Base-by-base conservation (phyloP, 495 filamentous ascomycete genomes). In the Podospora fimiseda region DNA sequence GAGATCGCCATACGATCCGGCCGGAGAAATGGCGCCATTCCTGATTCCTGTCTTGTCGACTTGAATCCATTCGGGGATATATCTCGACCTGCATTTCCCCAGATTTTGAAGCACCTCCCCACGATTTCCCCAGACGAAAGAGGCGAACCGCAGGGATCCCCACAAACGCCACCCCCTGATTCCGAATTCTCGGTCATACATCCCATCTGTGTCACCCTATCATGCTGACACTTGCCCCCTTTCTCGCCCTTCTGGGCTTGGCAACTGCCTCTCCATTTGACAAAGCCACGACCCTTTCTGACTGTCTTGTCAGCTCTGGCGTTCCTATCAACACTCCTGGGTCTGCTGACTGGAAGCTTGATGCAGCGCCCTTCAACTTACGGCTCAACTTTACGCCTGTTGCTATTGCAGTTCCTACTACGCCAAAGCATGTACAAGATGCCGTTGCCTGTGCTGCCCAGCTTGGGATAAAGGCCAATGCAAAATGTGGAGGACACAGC, bases 401-500 rank as follows among this genome's bases (percentile, higher is more conserved):
- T 6, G 68, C 67, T 8, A 70, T 76, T 30, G 72, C 63, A 3
- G 71, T 67, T 0, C 67, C 68, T 2, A 71, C 60, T 14, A 70
- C 63, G 3, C 42, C 55, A 43, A 58, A 69, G 20, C 69, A 75
- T 44, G 64, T 76, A 15, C 67, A 71, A 50, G 66, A 62, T 15
- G 68, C 72, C 11, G 65, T 76, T 8, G 44, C 60, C 14, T 75
- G 70, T 45, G 72, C 71, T 33, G 55, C 58, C 15, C 57, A 67
- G 52, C 39, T 69, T 6, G 69, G 67, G 7, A 58, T 74, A 46
- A 72, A 74, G 58, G 70, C 70, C 19, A 73, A 65, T n/a, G 55
- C 72, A 18, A 76, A 75, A 55, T 69, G 66, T 52, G 71, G 74
- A 48, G 74, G 72, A 7, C 74, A 76, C 60, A 75, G 74, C 39